Conservation (phyloP, 2,329 filamentous ascomycete genomes). For the Pseudocercospora fijiensis region DNA sequence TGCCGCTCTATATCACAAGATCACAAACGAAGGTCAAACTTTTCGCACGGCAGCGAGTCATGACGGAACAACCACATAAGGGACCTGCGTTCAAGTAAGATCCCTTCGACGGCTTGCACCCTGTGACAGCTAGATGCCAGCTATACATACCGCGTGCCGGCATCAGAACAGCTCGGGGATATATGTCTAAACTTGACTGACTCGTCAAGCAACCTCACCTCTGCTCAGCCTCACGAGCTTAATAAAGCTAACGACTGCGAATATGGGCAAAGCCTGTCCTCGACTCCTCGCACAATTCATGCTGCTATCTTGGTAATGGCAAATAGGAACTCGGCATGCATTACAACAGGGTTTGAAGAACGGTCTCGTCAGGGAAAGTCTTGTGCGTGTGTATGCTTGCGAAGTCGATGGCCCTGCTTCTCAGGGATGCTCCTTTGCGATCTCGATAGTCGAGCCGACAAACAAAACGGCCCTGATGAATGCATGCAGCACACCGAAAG, state of each 20-base stretch:
- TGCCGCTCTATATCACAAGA: neutral
- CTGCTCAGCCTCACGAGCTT: neutral
- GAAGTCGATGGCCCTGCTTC: neutral
- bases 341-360: neutral
- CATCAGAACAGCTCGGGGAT: neutral
- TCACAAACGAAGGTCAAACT: constrained; percentile 1
- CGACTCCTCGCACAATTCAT: neutral
- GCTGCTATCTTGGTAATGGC: neutral
- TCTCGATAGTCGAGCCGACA: neutral
- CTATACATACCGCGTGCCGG: neutral
- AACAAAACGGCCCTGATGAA: neutral
- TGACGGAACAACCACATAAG: neutral
- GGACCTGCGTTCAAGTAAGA: neutral
- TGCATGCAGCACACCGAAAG: neutral
- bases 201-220: neutral
- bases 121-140: neutral
- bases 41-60: neutral
- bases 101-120: neutral
- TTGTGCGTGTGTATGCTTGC: neutral
- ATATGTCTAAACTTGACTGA: neutral
- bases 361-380: neutral
- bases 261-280: too few species aligned
- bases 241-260: neutral
- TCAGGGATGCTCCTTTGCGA: neutral
- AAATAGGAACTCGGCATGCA: neutral